These are phyloP conservation scores for Cystobasidiaceae sp. DNA, from an alignment of 1,284 basidiomycete genomes.

Conservation along the genomic window DNA sequence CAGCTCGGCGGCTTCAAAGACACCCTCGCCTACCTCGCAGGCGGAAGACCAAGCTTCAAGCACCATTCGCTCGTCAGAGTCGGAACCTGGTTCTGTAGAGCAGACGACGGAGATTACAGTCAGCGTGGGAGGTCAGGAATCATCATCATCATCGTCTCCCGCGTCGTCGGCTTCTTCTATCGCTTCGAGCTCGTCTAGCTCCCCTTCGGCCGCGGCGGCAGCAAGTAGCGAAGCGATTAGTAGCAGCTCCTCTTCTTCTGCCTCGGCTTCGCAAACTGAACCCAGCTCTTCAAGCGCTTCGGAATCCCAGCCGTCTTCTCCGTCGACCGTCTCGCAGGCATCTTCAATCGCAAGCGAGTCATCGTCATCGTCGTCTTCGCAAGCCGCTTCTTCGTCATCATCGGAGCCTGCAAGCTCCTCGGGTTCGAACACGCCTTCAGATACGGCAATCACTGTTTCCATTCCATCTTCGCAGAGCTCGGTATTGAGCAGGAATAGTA, in stretches of 20 bases:
- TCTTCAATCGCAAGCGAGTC: neutral
- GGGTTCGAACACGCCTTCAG: neutral
- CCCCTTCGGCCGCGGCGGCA: neutral
- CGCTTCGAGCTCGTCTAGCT: neutral
- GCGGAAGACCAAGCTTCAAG: too few relatives aligned
- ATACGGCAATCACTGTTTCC: neutral
- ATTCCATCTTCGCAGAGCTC: neutral
- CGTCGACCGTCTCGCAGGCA: neutral
- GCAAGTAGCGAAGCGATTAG: neutral
- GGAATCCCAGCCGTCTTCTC: neutral
- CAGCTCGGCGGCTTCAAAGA: too few relatives aligned
- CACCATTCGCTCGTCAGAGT: too few relatives aligned
- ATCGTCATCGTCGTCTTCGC: neutral
- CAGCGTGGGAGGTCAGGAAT: neutral
- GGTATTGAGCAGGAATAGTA: neutral
- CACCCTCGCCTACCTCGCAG: too few relatives aligned
- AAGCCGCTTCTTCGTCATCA: neutral
- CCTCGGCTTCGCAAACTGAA: neutral
- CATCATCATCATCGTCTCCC: neutral
- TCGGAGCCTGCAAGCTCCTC: neutral
- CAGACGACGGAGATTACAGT: neutral
- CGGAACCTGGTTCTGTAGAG: too few relatives aligned
- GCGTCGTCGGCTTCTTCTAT: neutral
- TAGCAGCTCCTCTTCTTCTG: neutral
- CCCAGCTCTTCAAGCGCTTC: neutral